These are phyloP conservation scores for Eutypa lata DNA, from an alignment of 2,329 filamentous ascomycete genomes.

Conservation along the genomic window DNA sequence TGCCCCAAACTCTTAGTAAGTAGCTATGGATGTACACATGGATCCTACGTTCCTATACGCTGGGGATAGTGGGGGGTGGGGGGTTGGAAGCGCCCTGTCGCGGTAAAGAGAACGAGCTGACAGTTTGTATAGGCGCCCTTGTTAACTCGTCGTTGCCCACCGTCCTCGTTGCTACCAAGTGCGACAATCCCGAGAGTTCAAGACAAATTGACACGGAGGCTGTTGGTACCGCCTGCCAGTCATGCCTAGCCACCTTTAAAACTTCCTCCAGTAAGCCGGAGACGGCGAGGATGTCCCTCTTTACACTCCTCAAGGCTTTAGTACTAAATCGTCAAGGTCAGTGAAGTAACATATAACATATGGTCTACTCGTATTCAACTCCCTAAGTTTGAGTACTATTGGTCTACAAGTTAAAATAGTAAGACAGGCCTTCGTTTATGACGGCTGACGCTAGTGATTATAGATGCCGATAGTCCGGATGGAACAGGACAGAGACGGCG, in stretches of 20 bases:
- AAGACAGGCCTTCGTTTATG: not conserved
- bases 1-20: constrained; percentile 78
- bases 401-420: too few species aligned
- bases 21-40: constrained; percentile 20
- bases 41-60: not conserved
- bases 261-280: constrained; percentile 69
- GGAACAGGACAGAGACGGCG: constrained; percentile 46
- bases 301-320: constrained; percentile 69
- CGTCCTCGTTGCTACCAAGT: constrained; percentile 85
- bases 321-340: constrained; percentile 67
- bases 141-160: constrained; percentile 71
- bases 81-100: not conserved
- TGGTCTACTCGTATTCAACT: constrained; percentile 1
- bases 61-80: too few species aligned
- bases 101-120: constrained; percentile 13
- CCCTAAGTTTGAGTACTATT: too few species aligned
- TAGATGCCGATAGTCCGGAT: constrained; percentile 37
- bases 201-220: constrained; percentile 69
- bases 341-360: constrained; percentile 28
- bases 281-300: constrained; percentile 71
- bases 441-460: constrained; percentile 4
- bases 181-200: constrained; percentile 69
- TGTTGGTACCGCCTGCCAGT: constrained; percentile 61
- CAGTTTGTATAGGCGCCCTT: constrained; percentile 60
- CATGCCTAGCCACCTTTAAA: constrained; percentile 70